phyloP scores from a whole-genome alignment of 2,329 filamentous ascomycete genomes.

The Seiridium unicorne region DNA sequence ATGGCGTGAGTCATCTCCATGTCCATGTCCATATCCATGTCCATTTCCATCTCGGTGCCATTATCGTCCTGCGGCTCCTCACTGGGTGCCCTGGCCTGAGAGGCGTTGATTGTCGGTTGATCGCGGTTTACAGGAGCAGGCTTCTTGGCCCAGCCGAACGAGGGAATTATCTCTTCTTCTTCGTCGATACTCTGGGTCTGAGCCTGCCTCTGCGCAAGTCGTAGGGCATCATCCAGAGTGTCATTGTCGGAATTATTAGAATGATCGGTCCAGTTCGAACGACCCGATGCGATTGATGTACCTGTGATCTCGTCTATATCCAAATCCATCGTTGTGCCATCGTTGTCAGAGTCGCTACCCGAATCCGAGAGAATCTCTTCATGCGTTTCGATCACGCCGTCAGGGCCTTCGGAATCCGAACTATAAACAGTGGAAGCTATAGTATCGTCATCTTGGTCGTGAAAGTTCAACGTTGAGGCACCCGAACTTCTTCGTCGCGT shows the following conservation, averaged over 20 bases:
- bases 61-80: slow-evolving; percentile 23
- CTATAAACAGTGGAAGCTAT: slow-evolving; percentile 80
- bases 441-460: slow-evolving; percentile 63
- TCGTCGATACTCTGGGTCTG: slow-evolving; percentile 68
- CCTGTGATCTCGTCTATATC: slow-evolving; percentile 76
- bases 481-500: slow-evolving; percentile 64
- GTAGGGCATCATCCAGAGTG: slow-evolving; percentile 73
- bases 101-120: slow-evolving; percentile 15
- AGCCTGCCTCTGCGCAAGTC: slow-evolving; percentile 72
- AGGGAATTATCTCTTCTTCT: slow-evolving; percentile 70
- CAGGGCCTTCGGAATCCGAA: slow-evolving; percentile 58
- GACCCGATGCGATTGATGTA: slow-evolving; percentile 62
- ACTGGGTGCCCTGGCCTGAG: slow-evolving; percentile 6
- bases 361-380: slow-evolving; percentile 46
- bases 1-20: slow-evolving; percentile 58
- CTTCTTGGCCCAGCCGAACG: slow-evolving; percentile 73
- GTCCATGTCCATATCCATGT: slow-evolving; percentile 47
- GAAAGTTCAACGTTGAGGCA: slow-evolving; percentile 62
- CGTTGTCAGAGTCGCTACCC: slow-evolving; percentile 59
- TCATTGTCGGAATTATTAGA: slow-evolving; percentile 56
- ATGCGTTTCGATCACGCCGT: slow-evolving; percentile 54
- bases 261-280: slow-evolving; percentile 51
- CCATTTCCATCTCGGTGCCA: slow-evolving; percentile 36
- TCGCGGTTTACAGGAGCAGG: slow-evolving; percentile 47
- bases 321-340: slow-evolving; percentile 75